Conservation (phyloP, 2,329 filamentous ascomycete genomes). For the Epicoccum sorghinum region DNA sequence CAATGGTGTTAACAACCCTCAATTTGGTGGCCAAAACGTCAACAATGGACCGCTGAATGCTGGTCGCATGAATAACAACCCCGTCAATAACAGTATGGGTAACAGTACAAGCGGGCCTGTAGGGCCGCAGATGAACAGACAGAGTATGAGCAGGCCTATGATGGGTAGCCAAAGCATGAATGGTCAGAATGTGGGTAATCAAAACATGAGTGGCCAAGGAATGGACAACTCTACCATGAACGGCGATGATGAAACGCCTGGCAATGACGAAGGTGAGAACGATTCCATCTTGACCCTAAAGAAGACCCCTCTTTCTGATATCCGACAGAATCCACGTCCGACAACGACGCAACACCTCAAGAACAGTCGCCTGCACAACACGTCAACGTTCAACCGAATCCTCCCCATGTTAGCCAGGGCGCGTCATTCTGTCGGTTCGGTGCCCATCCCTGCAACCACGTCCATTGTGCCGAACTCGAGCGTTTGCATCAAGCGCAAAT, state of each 20-base stretch:
- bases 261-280: slow-evolving; percentile 27
- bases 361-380: neutral
- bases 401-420: slow-evolving; percentile 2
- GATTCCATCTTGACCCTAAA: slow-evolving; percentile 25
- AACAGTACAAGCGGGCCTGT: slow-evolving; percentile 19
- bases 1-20: slow-evolving; percentile 20
- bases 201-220: slow-evolving; percentile 20
- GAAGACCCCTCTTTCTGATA: slow-evolving; percentile 21
- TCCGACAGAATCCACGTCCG: slow-evolving; percentile 13
- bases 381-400: neutral
- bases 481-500: slow-evolving; percentile 7
- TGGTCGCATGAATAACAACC: slow-evolving; percentile 18
- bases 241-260: slow-evolving; percentile 28
- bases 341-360: slow-evolving; percentile 5
- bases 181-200: neutral
- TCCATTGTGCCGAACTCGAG: slow-evolving; percentile 15
- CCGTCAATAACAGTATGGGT: slow-evolving; percentile 20
- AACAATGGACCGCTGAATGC: slow-evolving; percentile 21
- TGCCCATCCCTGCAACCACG: slow-evolving; percentile 12
- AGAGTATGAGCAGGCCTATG: slow-evolving; percentile 3
- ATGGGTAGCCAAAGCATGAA: slow-evolving; percentile 16
- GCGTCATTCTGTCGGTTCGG: slow-evolving; percentile 8
- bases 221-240: slow-evolving; percentile 11
- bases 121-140: slow-evolving; percentile 3
- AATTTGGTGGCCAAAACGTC: slow-evolving; percentile 9